Percentiles rank a stretch among this genome's conserved stretches.
These are phyloP conservation scores for Sporothrix curviconia DNA, from an alignment of 2,329 filamentous ascomycete species.

Conservation along the genomic window DNA sequence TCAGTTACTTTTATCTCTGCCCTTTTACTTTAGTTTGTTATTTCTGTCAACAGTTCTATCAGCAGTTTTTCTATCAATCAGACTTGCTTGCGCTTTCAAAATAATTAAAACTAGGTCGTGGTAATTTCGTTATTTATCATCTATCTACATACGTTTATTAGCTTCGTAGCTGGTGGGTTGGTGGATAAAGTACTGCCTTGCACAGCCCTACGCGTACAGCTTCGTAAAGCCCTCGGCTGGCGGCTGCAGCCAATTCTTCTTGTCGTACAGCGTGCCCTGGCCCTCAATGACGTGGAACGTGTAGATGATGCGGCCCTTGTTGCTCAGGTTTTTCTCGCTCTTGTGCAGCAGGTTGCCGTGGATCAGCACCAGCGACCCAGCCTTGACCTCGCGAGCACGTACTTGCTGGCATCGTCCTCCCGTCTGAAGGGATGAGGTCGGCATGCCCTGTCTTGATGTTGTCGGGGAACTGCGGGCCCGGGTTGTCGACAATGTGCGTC, in stretches of 20 bases:
- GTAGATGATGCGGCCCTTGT: constrained; percentile 87
- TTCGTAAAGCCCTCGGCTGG: constrained; percentile 71
- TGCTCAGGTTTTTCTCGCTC: constrained; percentile 85
- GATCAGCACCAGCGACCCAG: constrained; percentile 84
- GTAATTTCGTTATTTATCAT: too few relatives aligned
- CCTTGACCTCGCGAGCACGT: constrained; percentile 80
- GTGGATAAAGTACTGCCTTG: too few relatives aligned
- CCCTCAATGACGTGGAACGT: constrained; percentile 92
- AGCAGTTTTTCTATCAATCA: too few relatives aligned
- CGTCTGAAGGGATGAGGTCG: constrained; percentile 14
- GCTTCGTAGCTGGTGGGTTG: too few relatives aligned
- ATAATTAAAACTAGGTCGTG: too few relatives aligned
- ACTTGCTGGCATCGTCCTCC: constrained; percentile 46
- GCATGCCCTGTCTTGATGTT: constrained; percentile 40
- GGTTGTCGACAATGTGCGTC: constrained; percentile 67
- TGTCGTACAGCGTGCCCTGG: constrained; percentile 66
- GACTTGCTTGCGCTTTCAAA: too few relatives aligned
- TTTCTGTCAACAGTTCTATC: too few relatives aligned
- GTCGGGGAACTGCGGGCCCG: constrained; percentile 52
- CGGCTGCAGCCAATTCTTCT: constrained; percentile 88
- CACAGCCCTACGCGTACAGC: too few relatives aligned
- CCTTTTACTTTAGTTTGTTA: too few relatives aligned
- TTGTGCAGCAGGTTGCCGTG: constrained; percentile 95
- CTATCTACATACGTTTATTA: too few relatives aligned
- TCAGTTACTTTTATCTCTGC: too few relatives aligned